Conservation (phyloP, 768 basidiomycete species). For the Lepiota subincarnata region DNA sequence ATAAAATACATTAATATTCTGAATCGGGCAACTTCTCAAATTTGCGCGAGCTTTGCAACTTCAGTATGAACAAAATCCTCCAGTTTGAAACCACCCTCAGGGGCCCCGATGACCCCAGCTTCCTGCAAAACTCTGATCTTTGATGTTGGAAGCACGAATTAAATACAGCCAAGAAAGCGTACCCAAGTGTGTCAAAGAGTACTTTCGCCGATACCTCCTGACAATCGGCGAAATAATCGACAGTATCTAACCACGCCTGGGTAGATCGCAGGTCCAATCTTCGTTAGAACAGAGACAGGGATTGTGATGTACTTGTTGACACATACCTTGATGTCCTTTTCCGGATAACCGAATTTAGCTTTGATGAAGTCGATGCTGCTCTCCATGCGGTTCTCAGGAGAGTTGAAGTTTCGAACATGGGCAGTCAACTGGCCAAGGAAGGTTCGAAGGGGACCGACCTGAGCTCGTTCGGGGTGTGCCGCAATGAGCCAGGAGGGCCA, state of each 20-base stretch:
- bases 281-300: background rate
- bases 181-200: conserved; percentile 69
- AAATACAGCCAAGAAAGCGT: conserved; percentile 18
- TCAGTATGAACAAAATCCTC: conserved; percentile 8
- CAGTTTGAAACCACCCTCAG: conserved; percentile 12
- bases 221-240: conserved; percentile 69
- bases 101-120: conserved; percentile 13
- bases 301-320: background rate
- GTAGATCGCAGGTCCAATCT: background rate
- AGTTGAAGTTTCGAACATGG: conserved; percentile 66
- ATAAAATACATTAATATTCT: too few species aligned
- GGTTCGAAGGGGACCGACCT: conserved; percentile 38
- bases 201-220: conserved; percentile 58
- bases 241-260: conserved; percentile 83
- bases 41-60: too few species aligned
- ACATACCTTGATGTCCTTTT: conserved; percentile 72
- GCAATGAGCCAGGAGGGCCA: conserved; percentile 98
- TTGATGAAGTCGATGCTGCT: conserved; percentile 73
- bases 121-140: conserved; percentile 8
- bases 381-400: conserved; percentile 48
- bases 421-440: conserved; percentile 65
- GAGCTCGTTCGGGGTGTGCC: conserved; percentile 67
- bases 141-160: background rate
- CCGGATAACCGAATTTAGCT: conserved; percentile 73
- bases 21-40: too few species aligned